Evolutionary conservation across 805 yeast species (phyloP), one percentile per base, ranked within the genome.

Genomic region (Dipodascopsis tothii): DNA sequence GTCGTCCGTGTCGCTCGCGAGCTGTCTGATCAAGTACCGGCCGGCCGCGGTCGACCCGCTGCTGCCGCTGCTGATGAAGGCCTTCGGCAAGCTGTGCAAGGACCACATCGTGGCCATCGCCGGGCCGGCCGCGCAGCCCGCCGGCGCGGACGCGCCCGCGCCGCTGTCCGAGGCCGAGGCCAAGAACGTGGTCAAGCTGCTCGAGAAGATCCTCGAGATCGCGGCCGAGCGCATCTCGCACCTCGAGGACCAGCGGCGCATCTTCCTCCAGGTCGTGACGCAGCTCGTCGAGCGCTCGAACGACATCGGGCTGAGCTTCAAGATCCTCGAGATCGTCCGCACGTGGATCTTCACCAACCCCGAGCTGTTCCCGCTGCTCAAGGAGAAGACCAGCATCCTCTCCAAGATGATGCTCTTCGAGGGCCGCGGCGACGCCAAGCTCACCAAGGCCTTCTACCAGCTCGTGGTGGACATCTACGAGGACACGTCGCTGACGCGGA

Each of bases 331-430:
- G 22, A 79, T 87, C 51, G 90, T 88, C 1, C 77, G 88, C 56
- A 73, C 74, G 14, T 92, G 99, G 98, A 90, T 88, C 0, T 87
- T 94, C 59, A 76, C 85, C 2, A 76, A 80, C 44, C 70, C 77
- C 3, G 95, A 85, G 52, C 71, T 85, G 19, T 87, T 87, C 69
- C 99, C 99, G 2, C 85, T 97, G 0, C 78, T 83, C 2, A 94
- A 92, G 60, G 99, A 92, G 58, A 92, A 92, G 60, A 95, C 97
- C 1, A 96, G 95, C 0, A 81, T 92, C 33, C 68, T 92, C 45
- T 75, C 88, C 11, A 92, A 92, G 64, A 87, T 94, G 96, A 77
- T 90, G 74, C 83, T 84, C 1, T 88, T 86, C 60, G 97, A 90
- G 58, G 72, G 80, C 35, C 73, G 95, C 51, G 95, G 94, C 3